These are phyloP conservation scores for Talaromyces sp. DNA, from an alignment of 2,329 filamentous ascomycete species.

Conservation along the genomic window DNA sequence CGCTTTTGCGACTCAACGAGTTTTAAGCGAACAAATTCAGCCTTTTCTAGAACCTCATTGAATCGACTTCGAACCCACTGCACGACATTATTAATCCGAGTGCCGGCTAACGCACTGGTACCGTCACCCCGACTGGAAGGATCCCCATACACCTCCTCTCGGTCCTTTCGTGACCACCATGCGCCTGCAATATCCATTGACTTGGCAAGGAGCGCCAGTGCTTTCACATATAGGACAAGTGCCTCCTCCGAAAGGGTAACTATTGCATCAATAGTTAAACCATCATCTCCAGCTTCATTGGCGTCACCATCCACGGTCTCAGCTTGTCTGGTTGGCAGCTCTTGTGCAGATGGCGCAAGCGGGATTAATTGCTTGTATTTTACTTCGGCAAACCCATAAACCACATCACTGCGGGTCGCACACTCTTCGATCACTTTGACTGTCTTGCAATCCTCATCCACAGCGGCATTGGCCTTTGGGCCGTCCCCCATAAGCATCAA, in stretches of 20 bases:
- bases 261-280: slow-evolving; percentile 81
- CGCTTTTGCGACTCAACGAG: slow-evolving; percentile 82
- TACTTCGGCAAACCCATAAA: slow-evolving; percentile 96
- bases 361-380: slow-evolving; percentile 98
- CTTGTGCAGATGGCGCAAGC: slow-evolving; percentile 68
- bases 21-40: slow-evolving; percentile 87
- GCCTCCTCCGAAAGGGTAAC: slow-evolving; percentile 91
- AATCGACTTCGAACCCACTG: slow-evolving; percentile 94
- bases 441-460: slow-evolving; percentile 78
- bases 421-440: slow-evolving; percentile 87
- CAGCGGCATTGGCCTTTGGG: slow-evolving; percentile 60
- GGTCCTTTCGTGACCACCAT: slow-evolving; percentile 84
- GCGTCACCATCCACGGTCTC: slow-evolving; percentile 39
- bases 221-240: slow-evolving; percentile 93
- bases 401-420: slow-evolving; percentile 90
- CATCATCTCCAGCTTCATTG: slow-evolving; percentile 62
- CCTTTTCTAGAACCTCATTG: slow-evolving; percentile 96
- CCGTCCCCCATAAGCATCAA: slow-evolving; percentile 66
- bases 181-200: slow-evolving; percentile 92
- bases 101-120: slow-evolving; percentile 57
- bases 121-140: slow-evolving; percentile 48
- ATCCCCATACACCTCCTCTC: slow-evolving; percentile 60
- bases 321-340: slow-evolving; percentile 31
- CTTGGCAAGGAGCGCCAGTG: slow-evolving; percentile 83
- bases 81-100: slow-evolving; percentile 87